Percentiles rank a stretch among this genome's conserved stretches.
Evolutionary conservation across 2,329 filamentous ascomycete species (phyloP).

Genomic region (Chalaropsis thielavioides): DNA sequence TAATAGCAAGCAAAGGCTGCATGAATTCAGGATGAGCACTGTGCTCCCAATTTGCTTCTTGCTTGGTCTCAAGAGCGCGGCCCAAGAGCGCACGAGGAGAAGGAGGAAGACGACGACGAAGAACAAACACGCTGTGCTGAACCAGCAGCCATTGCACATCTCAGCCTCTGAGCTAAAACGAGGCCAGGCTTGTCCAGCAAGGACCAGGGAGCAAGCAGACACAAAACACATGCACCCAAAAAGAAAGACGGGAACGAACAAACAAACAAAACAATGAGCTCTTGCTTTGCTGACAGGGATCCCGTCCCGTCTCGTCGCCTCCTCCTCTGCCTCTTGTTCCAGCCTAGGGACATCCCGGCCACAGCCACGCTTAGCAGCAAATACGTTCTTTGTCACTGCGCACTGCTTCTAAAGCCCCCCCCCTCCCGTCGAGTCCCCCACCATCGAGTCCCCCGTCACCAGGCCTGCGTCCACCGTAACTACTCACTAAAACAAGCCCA

Average conservation of each 20-base stretch:
- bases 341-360: too few species aligned
- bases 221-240: background rate
- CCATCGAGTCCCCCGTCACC: background rate
- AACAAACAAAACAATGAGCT: background rate
- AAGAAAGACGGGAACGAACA: background rate
- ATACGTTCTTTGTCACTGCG: too few species aligned
- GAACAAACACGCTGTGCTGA: background rate
- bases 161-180: background rate
- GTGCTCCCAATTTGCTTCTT: background rate
- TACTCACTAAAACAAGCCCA: background rate
- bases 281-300: background rate
- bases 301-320: too few species aligned
- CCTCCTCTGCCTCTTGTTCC: too few species aligned
- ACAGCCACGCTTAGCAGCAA: too few species aligned
- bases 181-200: background rate
- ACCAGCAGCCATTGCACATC: background rate
- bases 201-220: background rate
- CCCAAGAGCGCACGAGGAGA: background rate
- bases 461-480: background rate
- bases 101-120: too few species aligned
- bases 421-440: too few species aligned
- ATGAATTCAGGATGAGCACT: background rate
- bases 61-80: background rate
- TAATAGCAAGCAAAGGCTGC: background rate
- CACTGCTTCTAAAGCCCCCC: too few species aligned